Evolutionary conservation across 2,329 filamentous ascomycete species (phyloP).

Genomic region (Aspergillus spinulosporus): DNA sequence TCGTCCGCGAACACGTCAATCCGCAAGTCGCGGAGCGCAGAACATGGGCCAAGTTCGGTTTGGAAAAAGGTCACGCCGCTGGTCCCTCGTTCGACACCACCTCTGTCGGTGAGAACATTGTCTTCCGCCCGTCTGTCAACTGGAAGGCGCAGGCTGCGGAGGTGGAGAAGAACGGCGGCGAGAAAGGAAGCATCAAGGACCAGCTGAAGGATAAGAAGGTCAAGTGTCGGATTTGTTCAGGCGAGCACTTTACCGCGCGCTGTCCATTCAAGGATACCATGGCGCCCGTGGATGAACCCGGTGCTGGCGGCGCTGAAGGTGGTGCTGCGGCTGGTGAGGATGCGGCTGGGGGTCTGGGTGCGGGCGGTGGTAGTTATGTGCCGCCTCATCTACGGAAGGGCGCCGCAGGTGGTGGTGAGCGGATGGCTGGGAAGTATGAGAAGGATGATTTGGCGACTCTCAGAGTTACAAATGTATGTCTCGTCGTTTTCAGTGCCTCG

Average conservation of each 20-base stretch:
- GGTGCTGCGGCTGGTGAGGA: slow-evolving; percentile 48
- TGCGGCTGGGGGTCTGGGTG: slow-evolving; percentile 61
- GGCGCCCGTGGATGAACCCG: slow-evolving; percentile 63
- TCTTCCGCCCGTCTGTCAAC: slow-evolving; percentile 89
- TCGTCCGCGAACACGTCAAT: slow-evolving; percentile 91
- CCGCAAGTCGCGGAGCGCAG: slow-evolving; percentile 94
- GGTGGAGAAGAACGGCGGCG: slow-evolving; percentile 49
- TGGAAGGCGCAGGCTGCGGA: slow-evolving; percentile 91
- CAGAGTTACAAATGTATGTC: slow-evolving; percentile 91
- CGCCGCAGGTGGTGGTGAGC: slow-evolving; percentile 64
- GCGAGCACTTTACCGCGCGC: slow-evolving; percentile 98
- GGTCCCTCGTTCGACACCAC: slow-evolving; percentile 90
- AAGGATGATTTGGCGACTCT: slow-evolving; percentile 94
- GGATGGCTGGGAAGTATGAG: slow-evolving; percentile 92
- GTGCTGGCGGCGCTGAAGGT: slow-evolving; percentile 40
- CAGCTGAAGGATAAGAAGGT: slow-evolving; percentile 97
- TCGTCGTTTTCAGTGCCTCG: slow-evolving; percentile 8
- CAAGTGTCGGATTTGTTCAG: slow-evolving; percentile 98
- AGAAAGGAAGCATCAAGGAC: slow-evolving; percentile 65
- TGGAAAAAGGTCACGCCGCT: slow-evolving; percentile 77
- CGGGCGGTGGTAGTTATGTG: slow-evolving; percentile 81
- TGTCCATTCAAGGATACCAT: slow-evolving; percentile 99
- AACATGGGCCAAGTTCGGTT: slow-evolving; percentile 88
- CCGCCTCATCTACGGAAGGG: slow-evolving; percentile 85
- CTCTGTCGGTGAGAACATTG: slow-evolving; percentile 94